These are phyloP conservation scores for Alopecurus myosuroides DNA, from an alignment of 176 grass and related monocot genomes.

Conservation along the genomic window DNA sequence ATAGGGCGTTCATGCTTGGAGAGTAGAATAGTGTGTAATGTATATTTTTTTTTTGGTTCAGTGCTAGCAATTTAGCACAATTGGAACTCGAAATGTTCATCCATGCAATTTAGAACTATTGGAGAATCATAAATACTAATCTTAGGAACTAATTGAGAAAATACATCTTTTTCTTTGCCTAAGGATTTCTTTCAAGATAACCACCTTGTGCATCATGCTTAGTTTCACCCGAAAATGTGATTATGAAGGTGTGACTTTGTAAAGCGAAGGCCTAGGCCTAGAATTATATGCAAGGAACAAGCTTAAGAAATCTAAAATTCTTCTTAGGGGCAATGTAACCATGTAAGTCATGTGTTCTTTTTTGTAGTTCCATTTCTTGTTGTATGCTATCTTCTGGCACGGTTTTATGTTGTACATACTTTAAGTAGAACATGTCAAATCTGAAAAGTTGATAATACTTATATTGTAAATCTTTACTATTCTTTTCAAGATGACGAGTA, in stretches of 20 bases:
- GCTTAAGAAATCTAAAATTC: constrained; percentile 98
- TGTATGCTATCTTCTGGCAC: neutral
- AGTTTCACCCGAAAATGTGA: constrained; percentile 12
- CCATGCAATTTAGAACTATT: too few relatives aligned
- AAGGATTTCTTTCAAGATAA: neutral
- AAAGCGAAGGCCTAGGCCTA: too few relatives aligned
- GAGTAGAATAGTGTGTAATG: too few relatives aligned
- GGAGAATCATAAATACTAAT: too few relatives aligned
- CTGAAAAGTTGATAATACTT: constrained; percentile 90
- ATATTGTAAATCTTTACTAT: constrained; percentile 88
- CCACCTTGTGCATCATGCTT: neutral
- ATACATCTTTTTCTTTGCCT: too few relatives aligned
- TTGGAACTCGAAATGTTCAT: too few relatives aligned
- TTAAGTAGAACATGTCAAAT: constrained; percentile 93
- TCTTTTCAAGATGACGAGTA: constrained; percentile 94
- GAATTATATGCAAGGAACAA: constrained; percentile 18
- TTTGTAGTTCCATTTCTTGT: constrained; percentile 15
- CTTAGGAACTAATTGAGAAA: too few relatives aligned
- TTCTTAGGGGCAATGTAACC: constrained; percentile 88
- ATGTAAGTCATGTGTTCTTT: neutral
- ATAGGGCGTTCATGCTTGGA: too few relatives aligned
- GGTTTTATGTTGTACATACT: neutral
- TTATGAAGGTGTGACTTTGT: constrained; percentile 56
- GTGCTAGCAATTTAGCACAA: too few relatives aligned
- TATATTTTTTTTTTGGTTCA: too few relatives aligned